Conservation (phyloP, 345 rosid genomes). For the Arabidopsis arenosa region DNA sequence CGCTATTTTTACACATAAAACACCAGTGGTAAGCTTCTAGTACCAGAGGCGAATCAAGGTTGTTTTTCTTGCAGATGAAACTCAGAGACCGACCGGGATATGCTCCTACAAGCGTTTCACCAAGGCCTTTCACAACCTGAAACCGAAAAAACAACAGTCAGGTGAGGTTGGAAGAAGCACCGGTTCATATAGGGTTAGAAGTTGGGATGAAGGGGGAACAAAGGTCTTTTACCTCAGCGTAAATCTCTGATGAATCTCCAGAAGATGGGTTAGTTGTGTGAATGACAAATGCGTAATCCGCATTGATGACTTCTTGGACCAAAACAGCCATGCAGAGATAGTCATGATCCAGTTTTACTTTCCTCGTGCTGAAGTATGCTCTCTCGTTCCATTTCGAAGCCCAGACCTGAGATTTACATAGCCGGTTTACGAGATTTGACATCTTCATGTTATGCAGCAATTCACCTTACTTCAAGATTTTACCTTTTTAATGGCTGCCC, state of each 20-base stretch:
- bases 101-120: slow-evolving; percentile 98
- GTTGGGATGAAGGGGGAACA: slow-evolving; percentile 1
- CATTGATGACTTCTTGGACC: slow-evolving; percentile 95
- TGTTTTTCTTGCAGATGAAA: slow-evolving; percentile 79
- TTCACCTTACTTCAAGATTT: slow-evolving; percentile 15
- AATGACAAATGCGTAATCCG: slow-evolving; percentile 96
- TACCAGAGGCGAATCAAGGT: slow-evolving; percentile 83
- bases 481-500: slow-evolving; percentile 97
- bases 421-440: slow-evolving; percentile 28
- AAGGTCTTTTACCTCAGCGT: slow-evolving; percentile 72
- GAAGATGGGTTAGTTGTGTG: slow-evolving; percentile 98
- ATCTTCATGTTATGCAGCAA: slow-evolving; percentile 7
- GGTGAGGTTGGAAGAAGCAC: slow-evolving; percentile 28
- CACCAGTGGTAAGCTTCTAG: not conserved
- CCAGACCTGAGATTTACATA: slow-evolving; percentile 72
- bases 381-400: slow-evolving; percentile 99
- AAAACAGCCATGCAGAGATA: slow-evolving; percentile 98
- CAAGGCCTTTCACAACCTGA: slow-evolving; percentile 97
- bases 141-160: slow-evolving; percentile 20
- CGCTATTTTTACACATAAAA: not conserved
- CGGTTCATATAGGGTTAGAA: not conserved
- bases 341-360: slow-evolving; percentile 87
- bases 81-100: slow-evolving; percentile 98
- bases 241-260: slow-evolving; percentile 88
- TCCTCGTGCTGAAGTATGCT: slow-evolving; percentile 95